These are phyloP conservation scores for Geotrichum cucujoidarum DNA, from an alignment of 1,139 yeast genomes.

Conservation along the genomic window DNA sequence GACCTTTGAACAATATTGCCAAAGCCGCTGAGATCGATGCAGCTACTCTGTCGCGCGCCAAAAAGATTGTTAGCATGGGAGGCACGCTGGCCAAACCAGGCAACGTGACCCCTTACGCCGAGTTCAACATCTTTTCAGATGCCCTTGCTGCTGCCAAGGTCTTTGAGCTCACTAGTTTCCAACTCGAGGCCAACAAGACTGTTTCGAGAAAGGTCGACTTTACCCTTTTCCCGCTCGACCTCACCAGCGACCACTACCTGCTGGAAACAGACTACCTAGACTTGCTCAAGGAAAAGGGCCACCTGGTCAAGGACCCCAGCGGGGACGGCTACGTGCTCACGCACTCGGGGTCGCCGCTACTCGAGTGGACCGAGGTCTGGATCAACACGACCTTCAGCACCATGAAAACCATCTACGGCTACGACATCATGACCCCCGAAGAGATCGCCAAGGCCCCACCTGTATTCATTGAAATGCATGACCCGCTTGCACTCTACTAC, in stretches of 20 bases:
- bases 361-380: constrained; percentile 30
- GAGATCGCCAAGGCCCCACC: constrained; percentile 13
- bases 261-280: constrained; percentile 27
- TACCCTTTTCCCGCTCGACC: constrained; percentile 39
- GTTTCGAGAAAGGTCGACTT: constrained; percentile 32
- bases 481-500: constrained; percentile 41
- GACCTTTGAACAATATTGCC: constrained; percentile 43
- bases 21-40: constrained; percentile 40
- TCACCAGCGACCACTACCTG: constrained; percentile 36
- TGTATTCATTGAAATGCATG: constrained; percentile 35
- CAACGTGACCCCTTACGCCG: constrained; percentile 41
- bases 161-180: constrained; percentile 34
- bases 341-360: constrained; percentile 1
- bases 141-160: constrained; percentile 41
- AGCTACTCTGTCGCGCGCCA: constrained; percentile 36
- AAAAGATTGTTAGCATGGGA: constrained; percentile 41
- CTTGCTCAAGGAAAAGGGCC: constrained; percentile 19
- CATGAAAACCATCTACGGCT: constrained; percentile 25
- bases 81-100: constrained; percentile 39
- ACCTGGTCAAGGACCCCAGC: neutral
- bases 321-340: neutral
- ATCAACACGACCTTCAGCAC: constrained; percentile 34
- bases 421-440: constrained; percentile 22
- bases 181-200: constrained; percentile 27
- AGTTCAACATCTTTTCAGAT: constrained; percentile 42